These are phyloP conservation scores for Beta macrorhiza DNA, from an alignment of 179 eudicot species.

Conservation along the genomic window DNA sequence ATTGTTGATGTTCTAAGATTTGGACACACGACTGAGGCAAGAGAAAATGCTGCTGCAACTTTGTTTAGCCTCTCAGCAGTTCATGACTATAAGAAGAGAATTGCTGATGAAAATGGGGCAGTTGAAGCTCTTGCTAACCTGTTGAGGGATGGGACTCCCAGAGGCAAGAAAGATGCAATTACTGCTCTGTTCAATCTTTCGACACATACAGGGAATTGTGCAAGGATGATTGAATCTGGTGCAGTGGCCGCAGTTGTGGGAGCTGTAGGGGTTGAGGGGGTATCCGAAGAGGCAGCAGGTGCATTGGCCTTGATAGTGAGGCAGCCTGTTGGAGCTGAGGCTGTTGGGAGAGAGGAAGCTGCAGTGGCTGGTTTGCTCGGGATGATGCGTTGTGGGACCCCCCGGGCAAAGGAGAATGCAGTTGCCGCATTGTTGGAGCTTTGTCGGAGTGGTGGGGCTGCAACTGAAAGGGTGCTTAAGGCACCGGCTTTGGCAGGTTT, in stretches of 20 bases:
- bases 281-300: conserved; percentile 88
- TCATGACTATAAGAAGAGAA: conserved; percentile 70
- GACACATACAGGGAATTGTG: conserved; percentile 57
- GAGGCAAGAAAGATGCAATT: conserved; percentile 87
- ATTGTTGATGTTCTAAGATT: conserved; percentile 56
- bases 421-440: conserved; percentile 83
- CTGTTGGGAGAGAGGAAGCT: conserved; percentile 62
- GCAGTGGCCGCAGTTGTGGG: conserved; percentile 56
- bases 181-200: conserved; percentile 76
- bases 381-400: conserved; percentile 73
- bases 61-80: conserved; percentile 85
- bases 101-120: conserved; percentile 64
- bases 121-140: conserved; percentile 59
- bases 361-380: conserved; percentile 60
- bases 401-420: conserved; percentile 84
- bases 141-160: conserved; percentile 55
- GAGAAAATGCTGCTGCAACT: conserved; percentile 95
- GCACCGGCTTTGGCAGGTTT: conserved; percentile 65
- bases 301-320: conserved; percentile 72
- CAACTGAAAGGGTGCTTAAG: conserved; percentile 59
- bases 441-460: conserved; percentile 68
- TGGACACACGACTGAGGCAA: conserved; percentile 70
- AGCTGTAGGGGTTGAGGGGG: conserved; percentile 57
- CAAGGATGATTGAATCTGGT: conserved; percentile 60
- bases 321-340: conserved; percentile 67